phyloP scores from a whole-genome alignment of 345 rosid genomes.

The Chamaenerion angustifolium region DNA sequence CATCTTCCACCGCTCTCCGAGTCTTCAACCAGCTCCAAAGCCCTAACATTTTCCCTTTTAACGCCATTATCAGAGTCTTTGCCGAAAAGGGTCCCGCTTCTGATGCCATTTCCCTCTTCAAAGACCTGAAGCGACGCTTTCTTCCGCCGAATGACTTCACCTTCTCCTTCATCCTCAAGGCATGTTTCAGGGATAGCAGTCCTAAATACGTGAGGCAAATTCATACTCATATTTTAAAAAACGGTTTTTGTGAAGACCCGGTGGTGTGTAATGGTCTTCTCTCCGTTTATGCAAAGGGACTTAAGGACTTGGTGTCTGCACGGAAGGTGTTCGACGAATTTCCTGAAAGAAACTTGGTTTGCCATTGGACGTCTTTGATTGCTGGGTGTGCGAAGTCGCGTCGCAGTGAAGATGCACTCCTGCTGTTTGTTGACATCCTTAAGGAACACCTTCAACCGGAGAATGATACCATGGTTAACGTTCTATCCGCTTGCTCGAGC shows the following conservation, averaged over 20 bases:
- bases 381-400: slow-evolving; percentile 20
- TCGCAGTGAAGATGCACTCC: slow-evolving; percentile 18
- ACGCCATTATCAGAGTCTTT: slow-evolving; percentile 29
- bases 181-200: slow-evolving; percentile 14
- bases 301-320: slow-evolving; percentile 20
- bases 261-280: slow-evolving; percentile 21
- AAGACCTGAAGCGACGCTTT: slow-evolving; percentile 7
- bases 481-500: slow-evolving; percentile 24
- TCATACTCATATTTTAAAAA: slow-evolving; percentile 19
- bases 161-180: slow-evolving; percentile 19
- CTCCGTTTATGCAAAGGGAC: slow-evolving; percentile 10
- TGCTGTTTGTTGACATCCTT: slow-evolving; percentile 18
- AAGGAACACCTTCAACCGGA: slow-evolving; percentile 15
- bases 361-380: slow-evolving; percentile 24
- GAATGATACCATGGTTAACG: slow-evolving; percentile 22
- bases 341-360: slow-evolving; percentile 18
- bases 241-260: slow-evolving; percentile 17
- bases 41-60: slow-evolving; percentile 35
- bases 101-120: slow-evolving; percentile 16
- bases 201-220: slow-evolving; percentile 13
- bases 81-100: slow-evolving; percentile 12
- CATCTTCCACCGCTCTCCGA: slow-evolving; percentile 11
- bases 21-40: slow-evolving; percentile 14
- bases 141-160: slow-evolving; percentile 27
- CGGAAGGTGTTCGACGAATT: slow-evolving; percentile 30